Evolutionary conservation across 2,329 filamentous ascomycete species (phyloP), one percentile per base, ranked within the genome.

Genomic region (Pyrenochaeta sp.): DNA sequence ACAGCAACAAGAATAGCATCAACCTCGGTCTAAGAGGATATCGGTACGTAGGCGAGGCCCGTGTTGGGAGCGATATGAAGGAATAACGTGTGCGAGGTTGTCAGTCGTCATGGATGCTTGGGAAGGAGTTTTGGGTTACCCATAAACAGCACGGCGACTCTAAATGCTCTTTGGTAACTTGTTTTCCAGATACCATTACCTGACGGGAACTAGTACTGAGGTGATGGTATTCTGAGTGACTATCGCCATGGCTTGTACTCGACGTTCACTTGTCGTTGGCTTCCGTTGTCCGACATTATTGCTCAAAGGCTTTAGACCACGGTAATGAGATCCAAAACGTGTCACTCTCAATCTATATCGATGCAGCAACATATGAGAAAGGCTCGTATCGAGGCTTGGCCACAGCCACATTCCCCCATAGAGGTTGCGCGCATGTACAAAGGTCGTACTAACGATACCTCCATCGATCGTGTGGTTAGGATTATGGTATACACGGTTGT

Each of bases 1-100:
- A 56, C 22, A 37, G 34, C 22, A 48, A 66, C 59, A 57, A 69
- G 65, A 73, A 73, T 72, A 73, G 63, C 42, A 62, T 50, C 57
- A 56, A 43, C 4, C 36, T 40, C 42, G 42, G 27, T 50, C 52
- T 22, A 30, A 25, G 48, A 45, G 42, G 32, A 52, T 56, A 15
- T 56, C 44, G 54, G 47, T 54, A 56, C 47, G 45, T 50, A 59
- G 39, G 42, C 46, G 52, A 52, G 46, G 49, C 34, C 50, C 34
- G 22, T 22, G 8, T 47, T 9, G 22, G 40, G 32, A 50, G 25
- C 40, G 15, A 36, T 28, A 28, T 50, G n/a, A 50, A 19, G 28
- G 24, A 25, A 19, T 8, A 28, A 32, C 24, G 13, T 46, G 44
- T 46, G n/a, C 8, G 25, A 32, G n/a, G 27, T n/a, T 36, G 30